These are phyloP conservation scores for Pythium insidiosum DNA, from an alignment of 352 stramenopile species.

Conservation along the genomic window DNA sequence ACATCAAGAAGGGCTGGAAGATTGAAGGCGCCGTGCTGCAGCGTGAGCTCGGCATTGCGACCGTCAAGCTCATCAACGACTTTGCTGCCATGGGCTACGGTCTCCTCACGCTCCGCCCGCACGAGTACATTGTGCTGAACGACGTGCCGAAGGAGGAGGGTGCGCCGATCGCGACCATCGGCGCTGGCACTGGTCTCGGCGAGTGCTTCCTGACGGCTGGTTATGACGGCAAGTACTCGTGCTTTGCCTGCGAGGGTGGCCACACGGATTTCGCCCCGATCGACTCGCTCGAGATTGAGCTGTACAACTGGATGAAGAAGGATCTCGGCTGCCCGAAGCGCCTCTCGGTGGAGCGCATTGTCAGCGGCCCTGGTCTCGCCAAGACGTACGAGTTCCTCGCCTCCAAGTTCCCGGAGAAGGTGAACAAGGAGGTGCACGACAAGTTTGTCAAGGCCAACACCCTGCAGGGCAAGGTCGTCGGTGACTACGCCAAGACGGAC, in stretches of 20 bases:
- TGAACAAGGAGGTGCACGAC: slow-evolving; percentile 69
- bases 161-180: slow-evolving; percentile 93
- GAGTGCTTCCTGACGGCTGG: slow-evolving; percentile 94
- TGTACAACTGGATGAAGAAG: slow-evolving; percentile 76
- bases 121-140: slow-evolving; percentile 90
- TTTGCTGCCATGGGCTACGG: slow-evolving; percentile 97
- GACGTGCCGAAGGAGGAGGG: slow-evolving; percentile 53
- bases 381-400: slow-evolving; percentile 97
- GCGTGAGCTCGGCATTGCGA: slow-evolving; percentile 75
- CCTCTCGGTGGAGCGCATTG: slow-evolving; percentile 94
- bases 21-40: slow-evolving; percentile 81
- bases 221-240: slow-evolving; percentile 84
- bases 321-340: slow-evolving; percentile 82
- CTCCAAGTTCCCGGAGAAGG: slow-evolving; percentile 88
- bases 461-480: slow-evolving; percentile 80
- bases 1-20: slow-evolving; percentile 88
- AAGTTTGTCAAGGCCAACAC: slow-evolving; percentile 53
- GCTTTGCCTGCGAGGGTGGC: slow-evolving; percentile 90
- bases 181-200: slow-evolving; percentile 94
- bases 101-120: slow-evolving; percentile 90
- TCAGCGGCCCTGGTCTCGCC: slow-evolving; percentile 91
- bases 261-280: slow-evolving; percentile 94
- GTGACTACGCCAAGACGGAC: slow-evolving; percentile 80
- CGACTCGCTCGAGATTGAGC: slow-evolving; percentile 82
- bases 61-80: slow-evolving; percentile 94